Percentiles rank a stretch among this genome's conserved stretches.
These are phyloP conservation scores for Raphidocelis subcapitata DNA, from an alignment of 139 green algal species.

Conservation along the genomic window DNA sequence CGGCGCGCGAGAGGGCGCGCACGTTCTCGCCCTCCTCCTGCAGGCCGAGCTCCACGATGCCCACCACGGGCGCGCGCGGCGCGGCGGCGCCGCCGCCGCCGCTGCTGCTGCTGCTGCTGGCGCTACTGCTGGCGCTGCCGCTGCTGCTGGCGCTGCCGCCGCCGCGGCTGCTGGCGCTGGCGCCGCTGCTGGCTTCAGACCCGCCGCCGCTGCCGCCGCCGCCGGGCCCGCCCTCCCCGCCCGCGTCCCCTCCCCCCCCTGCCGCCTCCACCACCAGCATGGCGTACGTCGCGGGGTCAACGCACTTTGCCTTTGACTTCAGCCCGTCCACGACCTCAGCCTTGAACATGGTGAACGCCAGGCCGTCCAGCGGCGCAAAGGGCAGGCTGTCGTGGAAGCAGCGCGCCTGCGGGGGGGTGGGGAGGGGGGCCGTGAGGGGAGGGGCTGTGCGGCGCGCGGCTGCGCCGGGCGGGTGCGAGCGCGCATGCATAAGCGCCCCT, in stretches of 20 bases:
- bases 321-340: slow-evolving; percentile 35
- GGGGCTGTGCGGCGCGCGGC: too few relatives aligned
- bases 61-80: slow-evolving; percentile 11
- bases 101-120: not conserved
- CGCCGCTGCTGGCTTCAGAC: not conserved
- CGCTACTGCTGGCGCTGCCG: not conserved
- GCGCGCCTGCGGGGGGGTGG: slow-evolving; percentile 12
- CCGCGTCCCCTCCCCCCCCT: not conserved
- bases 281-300: slow-evolving; percentile 20
- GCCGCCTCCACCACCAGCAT: slow-evolving; percentile 30
- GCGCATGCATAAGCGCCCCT: too few relatives aligned
- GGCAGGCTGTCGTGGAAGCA: slow-evolving; percentile 18
- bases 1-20: not conserved
- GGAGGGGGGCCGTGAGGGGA: too few relatives aligned
- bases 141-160: not conserved
- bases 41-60: slow-evolving; percentile 28
- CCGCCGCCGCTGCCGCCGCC: not conserved
- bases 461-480: too few relatives aligned
- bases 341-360: slow-evolving; percentile 33
- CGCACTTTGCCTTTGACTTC: slow-evolving; percentile 7
- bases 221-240: not conserved
- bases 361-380: slow-evolving; percentile 11
- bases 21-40: slow-evolving; percentile 21
- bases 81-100: not conserved
- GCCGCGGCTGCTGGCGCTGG: not conserved